Percentiles rank a stretch among this genome's conserved stretches.
Conservation (phyloP, 345 rosid genomes). For the Pseudoturritis turrita region DNA sequence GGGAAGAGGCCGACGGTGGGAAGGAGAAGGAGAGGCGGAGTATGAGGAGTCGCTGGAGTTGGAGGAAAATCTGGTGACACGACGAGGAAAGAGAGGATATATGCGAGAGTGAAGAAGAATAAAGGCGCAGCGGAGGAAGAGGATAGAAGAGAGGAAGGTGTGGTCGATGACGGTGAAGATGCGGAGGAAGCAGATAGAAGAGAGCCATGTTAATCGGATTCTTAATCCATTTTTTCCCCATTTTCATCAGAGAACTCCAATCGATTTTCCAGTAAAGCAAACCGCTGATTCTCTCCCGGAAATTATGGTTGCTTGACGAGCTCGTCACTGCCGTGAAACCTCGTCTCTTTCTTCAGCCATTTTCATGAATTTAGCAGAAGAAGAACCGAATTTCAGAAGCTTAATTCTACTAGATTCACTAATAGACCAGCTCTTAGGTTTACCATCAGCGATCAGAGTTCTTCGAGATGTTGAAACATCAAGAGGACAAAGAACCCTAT, state of each 20-base stretch:
- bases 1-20: too few species aligned
- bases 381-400: slow-evolving; percentile 59
- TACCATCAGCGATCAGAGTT: slow-evolving; percentile 38
- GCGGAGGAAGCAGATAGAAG: too few species aligned
- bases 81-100: too few species aligned
- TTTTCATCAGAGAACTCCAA: slow-evolving; percentile 50
- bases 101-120: too few species aligned
- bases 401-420: slow-evolving; percentile 33
- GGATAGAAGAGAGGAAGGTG: too few species aligned
- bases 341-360: slow-evolving; percentile 64
- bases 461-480: slow-evolving; percentile 44
- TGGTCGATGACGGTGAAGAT: too few species aligned
- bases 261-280: slow-evolving; percentile 57
- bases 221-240: slow-evolving; percentile 69
- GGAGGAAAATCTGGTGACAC: too few species aligned
- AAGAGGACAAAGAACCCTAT: slow-evolving; percentile 29
- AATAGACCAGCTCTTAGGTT: slow-evolving; percentile 26
- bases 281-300: slow-evolving; percentile 56
- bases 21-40: too few species aligned
- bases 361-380: slow-evolving; percentile 61
- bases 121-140: too few species aligned
- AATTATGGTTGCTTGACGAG: slow-evolving; percentile 36
- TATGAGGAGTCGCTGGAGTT: too few species aligned
- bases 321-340: slow-evolving; percentile 56
- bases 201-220: slow-evolving; percentile 86